Base-by-base conservation (phyloP, 2,329 filamentous ascomycete species). In the Clarireedia sp. region DNA sequence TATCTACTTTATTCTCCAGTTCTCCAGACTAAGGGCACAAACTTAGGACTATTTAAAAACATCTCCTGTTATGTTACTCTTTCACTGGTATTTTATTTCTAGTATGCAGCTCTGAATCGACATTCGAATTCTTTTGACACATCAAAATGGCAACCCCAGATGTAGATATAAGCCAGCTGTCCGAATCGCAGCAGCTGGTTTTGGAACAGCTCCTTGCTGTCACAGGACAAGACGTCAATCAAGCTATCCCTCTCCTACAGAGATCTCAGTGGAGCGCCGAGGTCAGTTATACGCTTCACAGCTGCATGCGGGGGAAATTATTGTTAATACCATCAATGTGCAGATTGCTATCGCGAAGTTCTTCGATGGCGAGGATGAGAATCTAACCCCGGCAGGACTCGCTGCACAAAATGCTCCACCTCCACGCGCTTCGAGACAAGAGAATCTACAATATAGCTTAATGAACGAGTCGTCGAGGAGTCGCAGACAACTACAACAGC, bases 211-310 rank as follows among this genome's bases (percentile, higher is more conserved):
- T 90, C 71, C 89, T 85, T 16, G 81, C 87, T 51, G 87, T 99
- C 50, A 97, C 94, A 24, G 84, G 91, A 64, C 90, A 96, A 71
- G 85, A 90, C 21, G 71, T 83, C 45, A 78, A 82, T 44, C 83
- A 89, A 56, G 90, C 94, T 2, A 77, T 96, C 48, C 83, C 89
- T 1, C 71, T 99, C 4, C 77, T 99, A 2, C 81, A 86, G 63
- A 79, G 90, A 59, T 96, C 90, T 55, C 86, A 97, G 76, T 99
- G 94, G 94, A 99, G 97, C 68, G 87, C 96, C 0, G 88, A 92
- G 76, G 89, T 90, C 71, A 38, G 72, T 57, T 16, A 12, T 46
- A 41, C 7, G 16, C 19, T 9, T 17, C 8, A 17, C 9, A 41
- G 2, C 8, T 41, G 9, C 14, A 17, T 14, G 1, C 16, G 9